Evolutionary conservation across 2,329 filamentous ascomycete species (phyloP).

Genomic region (Aspergillus oerlinghausenensis): DNA sequence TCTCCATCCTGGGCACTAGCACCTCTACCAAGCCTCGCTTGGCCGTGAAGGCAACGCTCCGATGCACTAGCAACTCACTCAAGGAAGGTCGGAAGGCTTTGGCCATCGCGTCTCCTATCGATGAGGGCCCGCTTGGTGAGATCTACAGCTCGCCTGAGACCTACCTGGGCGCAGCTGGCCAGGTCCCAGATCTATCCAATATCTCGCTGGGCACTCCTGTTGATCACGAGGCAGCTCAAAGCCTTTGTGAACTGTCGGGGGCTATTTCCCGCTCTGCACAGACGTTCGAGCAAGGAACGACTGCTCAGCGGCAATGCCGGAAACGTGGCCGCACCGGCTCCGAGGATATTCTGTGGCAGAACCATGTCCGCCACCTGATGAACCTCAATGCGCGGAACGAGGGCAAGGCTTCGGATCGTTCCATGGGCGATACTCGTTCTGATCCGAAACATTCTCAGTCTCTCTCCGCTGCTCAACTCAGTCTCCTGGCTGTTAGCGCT

Average conservation of each 20-base stretch:
- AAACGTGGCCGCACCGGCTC: constrained; percentile 40
- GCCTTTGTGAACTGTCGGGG: constrained; percentile 38
- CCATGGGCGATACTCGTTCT: constrained; percentile 28
- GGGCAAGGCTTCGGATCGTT: constrained; percentile 27
- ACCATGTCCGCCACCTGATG: constrained; percentile 36
- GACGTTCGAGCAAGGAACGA: constrained; percentile 7
- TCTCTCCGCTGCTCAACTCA: constrained; percentile 14
- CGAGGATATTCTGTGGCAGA: constrained; percentile 35
- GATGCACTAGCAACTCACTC: constrained; percentile 34
- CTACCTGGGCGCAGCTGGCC: constrained; percentile 21
- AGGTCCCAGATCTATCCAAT: constrained; percentile 31
- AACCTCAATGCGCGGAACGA: constrained; percentile 22
- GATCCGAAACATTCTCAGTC: constrained; percentile 13
- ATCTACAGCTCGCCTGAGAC: constrained; percentile 34
- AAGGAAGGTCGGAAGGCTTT: constrained; percentile 35
- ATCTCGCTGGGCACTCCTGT: constrained; percentile 31
- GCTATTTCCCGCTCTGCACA: constrained; percentile 21
- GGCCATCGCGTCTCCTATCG: constrained; percentile 35
- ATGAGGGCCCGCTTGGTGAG: constrained; percentile 30
- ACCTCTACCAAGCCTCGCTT: constrained; percentile 26
- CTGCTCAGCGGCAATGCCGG: constrained; percentile 24
- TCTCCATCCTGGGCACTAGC: constrained; percentile 36
- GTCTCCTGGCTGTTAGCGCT: constrained; percentile 18
- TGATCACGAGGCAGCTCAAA: constrained; percentile 38
- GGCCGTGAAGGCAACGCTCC: constrained; percentile 39